Evolutionary conservation across 306 rosid species (phyloP).

Genomic region (Biancaea sappan): DNA sequence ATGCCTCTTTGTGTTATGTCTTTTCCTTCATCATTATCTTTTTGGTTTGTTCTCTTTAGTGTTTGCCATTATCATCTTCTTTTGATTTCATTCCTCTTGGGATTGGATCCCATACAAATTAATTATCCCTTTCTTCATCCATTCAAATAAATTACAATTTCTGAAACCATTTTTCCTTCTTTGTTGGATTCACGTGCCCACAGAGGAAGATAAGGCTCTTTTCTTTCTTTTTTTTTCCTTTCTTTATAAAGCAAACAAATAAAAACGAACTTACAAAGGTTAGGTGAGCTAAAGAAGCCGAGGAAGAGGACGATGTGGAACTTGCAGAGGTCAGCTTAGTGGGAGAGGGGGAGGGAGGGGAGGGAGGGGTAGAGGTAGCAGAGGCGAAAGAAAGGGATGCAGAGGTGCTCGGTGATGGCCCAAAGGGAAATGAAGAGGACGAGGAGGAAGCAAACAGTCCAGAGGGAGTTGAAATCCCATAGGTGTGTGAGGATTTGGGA

Average conservation of each 20-base stretch:
- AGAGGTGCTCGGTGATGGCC: constrained; percentile 67
- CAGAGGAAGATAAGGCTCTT: no score
- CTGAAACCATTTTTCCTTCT: no score
- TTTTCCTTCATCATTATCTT: no score
- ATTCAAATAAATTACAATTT: no score
- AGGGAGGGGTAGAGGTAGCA: constrained; percentile 32
- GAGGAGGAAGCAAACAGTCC: constrained; percentile 79
- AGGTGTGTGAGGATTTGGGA: constrained; percentile 57
- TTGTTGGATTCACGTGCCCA: no score
- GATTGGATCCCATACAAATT: background rate
- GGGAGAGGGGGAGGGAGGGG: background rate
- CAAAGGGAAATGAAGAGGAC: constrained; percentile 62
- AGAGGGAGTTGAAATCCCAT: constrained; percentile 70
- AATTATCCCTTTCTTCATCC: no score
- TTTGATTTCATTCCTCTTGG: background rate
- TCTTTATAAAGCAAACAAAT: no score
- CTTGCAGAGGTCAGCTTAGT: constrained; percentile 55
- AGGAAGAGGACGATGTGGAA: constrained; percentile 52
- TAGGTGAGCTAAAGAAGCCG: constrained; percentile 81
- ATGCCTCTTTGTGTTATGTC: no score
- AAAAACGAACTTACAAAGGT: no score
- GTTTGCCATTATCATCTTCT: background rate
- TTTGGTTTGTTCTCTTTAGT: background rate
- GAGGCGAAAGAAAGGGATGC: constrained; percentile 50
- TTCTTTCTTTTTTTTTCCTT: no score